Base-by-base conservation (phyloP, 768 basidiomycete species). In the Leccinum subgranulosum region DNA sequence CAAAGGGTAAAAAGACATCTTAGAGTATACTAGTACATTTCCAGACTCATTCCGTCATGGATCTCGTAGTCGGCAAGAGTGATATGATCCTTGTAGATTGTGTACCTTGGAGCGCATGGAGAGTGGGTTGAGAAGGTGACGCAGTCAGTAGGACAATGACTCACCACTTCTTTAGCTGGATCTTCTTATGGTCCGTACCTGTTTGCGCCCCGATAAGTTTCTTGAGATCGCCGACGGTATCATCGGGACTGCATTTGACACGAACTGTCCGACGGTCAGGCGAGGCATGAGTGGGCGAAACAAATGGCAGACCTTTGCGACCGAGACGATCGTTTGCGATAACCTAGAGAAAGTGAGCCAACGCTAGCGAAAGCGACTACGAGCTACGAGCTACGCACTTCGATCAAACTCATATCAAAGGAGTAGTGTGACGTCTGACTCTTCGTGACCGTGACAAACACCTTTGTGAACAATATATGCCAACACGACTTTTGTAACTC, bases 291-390 rank as follows among this genome's bases (percentile, higher is more conserved):
- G 0, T 4, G 47, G 1, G 7, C 1, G 10, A 28, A 4, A 8
- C 1, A 36, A 7, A 47, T 11, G 3, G 3, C 76, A 48, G 19
- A 92, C 94, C 93, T 88, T 95, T 96, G 60, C 90, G 85, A 55
- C 95, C 94, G 49, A 95, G 81, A 71, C 94, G 90, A 79, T 96
- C 93, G 76, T 98, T 98, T 8, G 94, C 94, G 67, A 96, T 96
- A 62, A 97, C 83, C 86, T 97, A 66, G 27, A 70, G 57, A 64
- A 48, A 2, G 17, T 63, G 15, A 55, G 54, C 43, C 3, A 17
- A 14, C 34, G 12, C 4, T 17, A 43, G 27, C 27, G 19, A 53
- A 11, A 4, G 15, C 41, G n/a, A n/a, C n/a, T n/a, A n/a, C n/a
- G n/a, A n/a, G n/a, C n/a, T n/a, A n/a, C n/a, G 15, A 48, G 47